Base-by-base conservation (phyloP, 2,329 filamentous ascomycete genomes). In the Ceratocystis cacaofunesta region DNA sequence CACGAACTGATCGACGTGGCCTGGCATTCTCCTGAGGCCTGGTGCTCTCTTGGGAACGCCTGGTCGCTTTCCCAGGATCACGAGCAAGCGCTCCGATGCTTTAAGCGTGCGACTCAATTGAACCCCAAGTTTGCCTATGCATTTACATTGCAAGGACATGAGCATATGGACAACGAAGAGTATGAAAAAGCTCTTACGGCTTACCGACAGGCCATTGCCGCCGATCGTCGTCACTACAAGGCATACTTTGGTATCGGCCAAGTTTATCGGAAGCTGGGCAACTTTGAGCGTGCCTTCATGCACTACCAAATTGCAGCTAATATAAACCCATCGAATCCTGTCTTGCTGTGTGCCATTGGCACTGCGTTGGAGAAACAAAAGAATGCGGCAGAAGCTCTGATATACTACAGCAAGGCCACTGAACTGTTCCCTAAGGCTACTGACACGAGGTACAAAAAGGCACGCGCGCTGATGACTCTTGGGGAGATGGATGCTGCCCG, bases 81-180 rank as follows among this genome's bases (percentile, higher is more conserved):
- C 69, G 94, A 99, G 71, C 90, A 96, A 75, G 94, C 95, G 12
- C 80, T 99, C 62, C 87, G 88, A 69, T 96, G 94, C 74, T 99
- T 99, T 82, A 92, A 90, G 72, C 85, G 94, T 66, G 92, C 94
- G 5, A 96, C 92, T 0, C 92, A 97, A 73, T 77, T 99, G 1
- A 85, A 96, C 72, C 85, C 90, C 5, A 87, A 86, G 66, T 96
- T 97, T 74, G 92, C 94, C 0, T 99, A 99, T 73, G 92, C 91
- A 1, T 96, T 92, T 74, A 97, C 94, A 0, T 77, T 99, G 2
- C 92, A 97, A 74, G 94, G 94, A 0, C 94, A 99, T 73, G 94
- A 99, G 73, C 90, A 96, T 73, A 87, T 97, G 57, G 84, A 89
- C 44, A 97, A 96, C 70, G 95, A 99, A 75, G 95, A 99, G 74